These are phyloP conservation scores for Trichoderma koningiopsis DNA, from an alignment of 2,329 filamentous ascomycete species.

Conservation along the genomic window DNA sequence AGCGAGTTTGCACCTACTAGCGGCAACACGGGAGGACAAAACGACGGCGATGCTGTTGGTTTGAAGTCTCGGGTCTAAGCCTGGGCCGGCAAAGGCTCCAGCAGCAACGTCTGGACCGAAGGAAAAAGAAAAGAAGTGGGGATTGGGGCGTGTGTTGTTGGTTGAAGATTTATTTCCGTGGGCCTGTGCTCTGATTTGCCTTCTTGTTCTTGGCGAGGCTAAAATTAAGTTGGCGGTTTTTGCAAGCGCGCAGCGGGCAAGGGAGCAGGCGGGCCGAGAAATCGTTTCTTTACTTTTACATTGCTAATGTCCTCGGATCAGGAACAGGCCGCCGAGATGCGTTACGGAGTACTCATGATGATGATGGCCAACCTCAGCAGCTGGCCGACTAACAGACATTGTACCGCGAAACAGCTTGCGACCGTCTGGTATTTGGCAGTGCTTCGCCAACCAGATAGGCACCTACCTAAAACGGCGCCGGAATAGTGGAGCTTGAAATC, in stretches of 20 bases:
- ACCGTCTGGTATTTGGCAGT: neutral
- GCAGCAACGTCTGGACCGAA: neutral
- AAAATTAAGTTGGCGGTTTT: conserved; percentile 24
- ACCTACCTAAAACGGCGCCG: neutral
- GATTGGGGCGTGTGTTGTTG: conserved; percentile 25
- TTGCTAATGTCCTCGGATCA: neutral
- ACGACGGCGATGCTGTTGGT: neutral
- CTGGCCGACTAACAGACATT: neutral
- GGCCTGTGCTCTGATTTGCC: conserved; percentile 10
- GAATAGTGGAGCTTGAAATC: neutral
- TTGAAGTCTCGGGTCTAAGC: neutral
- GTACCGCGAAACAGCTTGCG: neutral
- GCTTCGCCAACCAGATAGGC: neutral
- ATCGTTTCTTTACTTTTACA: conserved; percentile 14
- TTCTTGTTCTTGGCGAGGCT: conserved; percentile 19
- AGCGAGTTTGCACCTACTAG: neutral
- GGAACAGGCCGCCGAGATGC: neutral
- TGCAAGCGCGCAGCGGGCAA: conserved; percentile 23
- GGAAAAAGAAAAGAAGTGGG: conserved; percentile 2
- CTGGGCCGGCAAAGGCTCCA: neutral
- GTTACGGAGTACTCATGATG: neutral
- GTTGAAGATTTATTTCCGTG: neutral
- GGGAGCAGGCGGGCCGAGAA: conserved; percentile 17
- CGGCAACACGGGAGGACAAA: neutral
- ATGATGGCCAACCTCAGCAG: neutral